Conservation (phyloP, 805 yeast genomes). For the Dipodascus albidus region DNA sequence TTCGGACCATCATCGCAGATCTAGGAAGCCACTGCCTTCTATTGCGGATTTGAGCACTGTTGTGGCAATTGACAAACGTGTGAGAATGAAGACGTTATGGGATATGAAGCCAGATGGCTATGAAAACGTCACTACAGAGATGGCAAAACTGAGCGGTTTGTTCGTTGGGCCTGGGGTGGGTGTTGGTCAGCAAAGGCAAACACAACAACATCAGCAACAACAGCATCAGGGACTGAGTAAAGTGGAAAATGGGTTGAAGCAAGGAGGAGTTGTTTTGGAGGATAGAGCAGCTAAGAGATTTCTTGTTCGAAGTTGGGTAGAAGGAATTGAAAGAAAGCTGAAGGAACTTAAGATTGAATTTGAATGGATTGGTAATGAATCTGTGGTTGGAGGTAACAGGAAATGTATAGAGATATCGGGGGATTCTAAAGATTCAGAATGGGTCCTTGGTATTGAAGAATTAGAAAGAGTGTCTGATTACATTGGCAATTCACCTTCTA, state of each 20-base stretch:
- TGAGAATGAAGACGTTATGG: conserved; percentile 47
- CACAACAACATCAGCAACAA: conserved; percentile 3
- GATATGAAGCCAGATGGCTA: conserved; percentile 62
- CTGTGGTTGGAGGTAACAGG: conserved; percentile 13
- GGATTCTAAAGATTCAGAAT: not conserved
- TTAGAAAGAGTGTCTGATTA: conserved; percentile 18
- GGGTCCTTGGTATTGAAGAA: conserved; percentile 14
- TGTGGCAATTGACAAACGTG: conserved; percentile 40
- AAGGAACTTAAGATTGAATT: conserved; percentile 2
- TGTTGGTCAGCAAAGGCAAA: conserved; percentile 22
- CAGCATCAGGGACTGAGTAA: not conserved
- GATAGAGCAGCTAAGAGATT: not conserved
- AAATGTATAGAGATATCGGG: conserved; percentile 4
- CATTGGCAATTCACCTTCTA: conserved; percentile 34
- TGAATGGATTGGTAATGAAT: not conserved
- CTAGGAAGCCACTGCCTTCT: conserved; percentile 16
- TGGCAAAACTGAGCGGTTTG: conserved; percentile 69
- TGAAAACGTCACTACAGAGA: conserved; percentile 60
- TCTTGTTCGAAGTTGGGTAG: conserved; percentile 5
- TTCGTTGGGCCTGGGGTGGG: conserved; percentile 61
- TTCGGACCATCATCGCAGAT: not conserved
- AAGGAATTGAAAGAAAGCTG: conserved; percentile 5
- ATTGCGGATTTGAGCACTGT: conserved; percentile 28
- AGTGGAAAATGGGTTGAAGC: not conserved
- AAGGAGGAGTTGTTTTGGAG: not conserved